Percentiles rank a stretch among this genome's conserved stretches.
Conservation (phyloP, 2,329 filamentous ascomycete species). For the Diaporthe sp. region DNA sequence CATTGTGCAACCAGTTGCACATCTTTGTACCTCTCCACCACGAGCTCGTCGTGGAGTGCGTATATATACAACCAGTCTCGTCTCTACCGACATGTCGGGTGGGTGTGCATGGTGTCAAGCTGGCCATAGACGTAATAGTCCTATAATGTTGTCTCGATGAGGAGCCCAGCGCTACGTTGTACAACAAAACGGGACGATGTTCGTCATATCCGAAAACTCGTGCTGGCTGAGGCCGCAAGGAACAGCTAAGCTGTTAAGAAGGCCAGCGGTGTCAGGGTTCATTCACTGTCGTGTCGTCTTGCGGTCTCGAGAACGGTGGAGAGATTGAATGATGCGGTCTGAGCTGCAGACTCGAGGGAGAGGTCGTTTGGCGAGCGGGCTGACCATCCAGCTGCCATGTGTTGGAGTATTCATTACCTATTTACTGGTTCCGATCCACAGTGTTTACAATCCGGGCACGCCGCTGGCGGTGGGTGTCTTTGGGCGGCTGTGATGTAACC, state of each 20-base stretch:
- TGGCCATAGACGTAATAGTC: too few relatives aligned
- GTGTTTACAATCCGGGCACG: background rate
- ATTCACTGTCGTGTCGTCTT: background rate
- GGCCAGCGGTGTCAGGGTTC: background rate
- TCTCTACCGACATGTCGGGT: background rate
- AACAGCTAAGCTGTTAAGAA: background rate
- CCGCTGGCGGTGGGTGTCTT: background rate
- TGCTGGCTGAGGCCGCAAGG: too few relatives aligned
- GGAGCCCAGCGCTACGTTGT: too few relatives aligned
- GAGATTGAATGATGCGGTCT: background rate
- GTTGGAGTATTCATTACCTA: background rate
- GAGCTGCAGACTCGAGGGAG: background rate
- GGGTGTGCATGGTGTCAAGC: too few relatives aligned
- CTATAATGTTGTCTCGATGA: background rate
- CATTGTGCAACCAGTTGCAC: background rate
- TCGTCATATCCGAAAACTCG: background rate
- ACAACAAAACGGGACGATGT: background rate
- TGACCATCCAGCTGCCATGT: background rate
- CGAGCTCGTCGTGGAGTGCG: background rate
- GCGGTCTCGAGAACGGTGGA: background rate
- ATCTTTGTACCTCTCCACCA: background rate
- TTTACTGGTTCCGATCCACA: background rate
- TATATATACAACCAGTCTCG: background rate
- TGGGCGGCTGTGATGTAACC: background rate
- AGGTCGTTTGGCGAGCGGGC: background rate